These are phyloP conservation scores for Pochonia chlamydosporia DNA, from an alignment of 2,329 filamentous ascomycete species.

Conservation along the genomic window DNA sequence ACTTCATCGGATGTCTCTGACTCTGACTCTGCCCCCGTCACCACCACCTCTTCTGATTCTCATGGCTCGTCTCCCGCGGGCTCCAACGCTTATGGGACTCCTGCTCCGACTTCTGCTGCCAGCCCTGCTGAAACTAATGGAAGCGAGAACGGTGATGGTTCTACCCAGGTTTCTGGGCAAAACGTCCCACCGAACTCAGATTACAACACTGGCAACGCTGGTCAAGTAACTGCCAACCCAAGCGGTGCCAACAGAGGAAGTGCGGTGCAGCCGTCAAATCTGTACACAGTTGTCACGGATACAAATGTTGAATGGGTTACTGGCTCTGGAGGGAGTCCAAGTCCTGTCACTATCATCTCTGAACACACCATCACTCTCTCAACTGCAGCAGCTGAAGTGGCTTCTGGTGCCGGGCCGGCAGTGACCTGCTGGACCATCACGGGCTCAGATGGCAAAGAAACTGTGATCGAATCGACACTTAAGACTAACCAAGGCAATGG, in stretches of 20 bases:
- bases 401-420: slow-evolving; percentile 2
- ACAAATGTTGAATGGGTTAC: slow-evolving; percentile 16
- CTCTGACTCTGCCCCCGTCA: slow-evolving; percentile 9
- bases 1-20: not conserved
- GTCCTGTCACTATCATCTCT: slow-evolving; percentile 15
- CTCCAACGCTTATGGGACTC: slow-evolving; percentile 11
- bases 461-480: slow-evolving; percentile 25
- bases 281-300: slow-evolving; percentile 18
- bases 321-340: slow-evolving; percentile 10
- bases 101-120: slow-evolving; percentile 11
- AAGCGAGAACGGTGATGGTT: slow-evolving; percentile 9
- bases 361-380: slow-evolving; percentile 16
- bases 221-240: slow-evolving; percentile 6
- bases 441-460: slow-evolving; percentile 18
- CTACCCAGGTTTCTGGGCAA: slow-evolving; percentile 7
- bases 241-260: not conserved
- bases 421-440: slow-evolving; percentile 15
- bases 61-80: slow-evolving; percentile 12
- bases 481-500: slow-evolving; percentile 2
- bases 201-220: not conserved
- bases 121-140: slow-evolving; percentile 12
- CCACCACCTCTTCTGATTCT: slow-evolving; percentile 10
- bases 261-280: not conserved
- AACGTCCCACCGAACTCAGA: slow-evolving; percentile 1
- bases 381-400: slow-evolving; percentile 1